Base-by-base conservation (phyloP, 495 filamentous ascomycete genomes). In the Immersiella caudata region DNA sequence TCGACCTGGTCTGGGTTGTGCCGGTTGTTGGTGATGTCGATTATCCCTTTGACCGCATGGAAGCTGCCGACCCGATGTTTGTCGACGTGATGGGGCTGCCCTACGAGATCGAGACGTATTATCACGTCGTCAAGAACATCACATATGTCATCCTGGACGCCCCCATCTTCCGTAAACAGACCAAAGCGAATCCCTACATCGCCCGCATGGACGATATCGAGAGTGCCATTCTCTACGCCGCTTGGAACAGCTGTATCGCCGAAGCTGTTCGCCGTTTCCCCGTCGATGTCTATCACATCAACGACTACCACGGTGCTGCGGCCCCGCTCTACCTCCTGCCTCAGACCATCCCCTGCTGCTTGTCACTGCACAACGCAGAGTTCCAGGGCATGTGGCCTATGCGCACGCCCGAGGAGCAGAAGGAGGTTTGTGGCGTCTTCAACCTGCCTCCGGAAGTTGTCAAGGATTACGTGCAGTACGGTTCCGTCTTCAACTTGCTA, bases 241-340 rank as follows among this genome's bases (percentile, higher is more conserved):
- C 88, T 0, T 91, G 88, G 88, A 91, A 91, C 64, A 82, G 85
- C 64, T 90, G 88, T 66, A 89, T 90, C 68, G 85, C 88, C 0
- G 79, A 87, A 65, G 74, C 86, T 0, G 81, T 90, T 58, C 82
- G 73, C 16, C 79, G 83, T 54, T 87, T 85, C 71, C 62, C 68
- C 21, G 79, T 90, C 60, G 88, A 91, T 71, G 68, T 92, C 16
- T 92, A 92, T 73, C 90, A 92, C 73, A 88, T 91, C 71, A 92
- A 92, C 74, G 90, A 92, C 72, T 92, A 91, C 71, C 90, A 92
- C 67, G 90, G 90, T 54, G 87, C 90, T 25, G 74, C 89, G 4
- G 90, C 90, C 40, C 89, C 88, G 16, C 76, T 91, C 20, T 88
- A 91, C 64, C 80, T 90, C 24, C 79, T 91, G 7, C 89, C 89